Evolutionary conservation across 371 early-diverging fungal genomes (phyloP), one percentile per base, ranked within the genome.

Genomic region (Mucor irregularis): DNA sequence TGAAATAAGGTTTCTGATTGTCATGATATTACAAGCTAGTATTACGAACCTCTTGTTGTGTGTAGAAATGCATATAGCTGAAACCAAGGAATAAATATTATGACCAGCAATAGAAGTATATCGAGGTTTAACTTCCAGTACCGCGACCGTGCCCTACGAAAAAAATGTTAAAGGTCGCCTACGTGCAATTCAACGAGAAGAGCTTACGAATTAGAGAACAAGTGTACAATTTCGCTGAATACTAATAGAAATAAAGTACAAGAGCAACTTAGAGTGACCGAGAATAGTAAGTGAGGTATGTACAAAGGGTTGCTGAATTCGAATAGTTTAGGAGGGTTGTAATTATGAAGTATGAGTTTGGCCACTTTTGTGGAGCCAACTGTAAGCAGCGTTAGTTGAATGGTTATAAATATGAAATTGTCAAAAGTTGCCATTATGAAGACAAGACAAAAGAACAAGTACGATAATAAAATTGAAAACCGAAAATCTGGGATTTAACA

Each of bases 191-290:
- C 16, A 25, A 30, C 13, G 19, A 33, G 17, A 21, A 31, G 11
- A 22, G 34, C 76, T 57, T 79, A 88, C 91, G 82, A 78, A 61
- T 80, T 82, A 53, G 82, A 81, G 50, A 90, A 74, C 4, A 90
- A 50, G 2, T 85, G 84, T 24, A 77, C 73, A 49, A 95, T 92
- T 56, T 93, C 95, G 56, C 92, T 83, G 46, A 94, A 82, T 11
- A 95, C 80, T 39, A 94, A 79, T 58, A 93, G 80, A 61, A 95
- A 90, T 46, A 95, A 77, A 25, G 83, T 81, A 62, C 93, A 87
- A 24, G 90, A 84, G 55, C 82, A 79, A 25, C 90, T 85, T 42
- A 94, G 74, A n/a, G 90, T 88, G 14, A 86, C 61, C 4, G 92
- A 83, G 58, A 94, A 95, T n/a, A 89, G 66, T 10, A 82, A 54